Conservation (phyloP, 495 filamentous ascomycete genomes). For the Aspergillus carlsbadensis region DNA sequence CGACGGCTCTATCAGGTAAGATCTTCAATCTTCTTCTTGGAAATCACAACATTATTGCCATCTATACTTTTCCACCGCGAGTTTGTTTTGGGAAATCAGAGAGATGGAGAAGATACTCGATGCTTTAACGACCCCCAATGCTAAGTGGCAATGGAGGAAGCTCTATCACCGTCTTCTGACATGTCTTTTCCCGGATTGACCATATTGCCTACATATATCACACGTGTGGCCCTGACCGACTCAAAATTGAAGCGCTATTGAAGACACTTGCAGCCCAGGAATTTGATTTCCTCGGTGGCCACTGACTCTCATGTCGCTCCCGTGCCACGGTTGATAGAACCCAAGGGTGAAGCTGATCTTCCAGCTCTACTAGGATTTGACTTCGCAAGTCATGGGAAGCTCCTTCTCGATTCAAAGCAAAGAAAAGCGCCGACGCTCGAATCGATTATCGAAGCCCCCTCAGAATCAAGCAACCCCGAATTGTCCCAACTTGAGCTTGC, state of each 20-base stretch:
- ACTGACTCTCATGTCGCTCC: not conserved
- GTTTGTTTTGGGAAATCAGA: not conserved
- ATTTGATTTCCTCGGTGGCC: not conserved
- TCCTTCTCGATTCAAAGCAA: constrained; percentile 34
- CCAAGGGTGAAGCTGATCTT: constrained; percentile 17
- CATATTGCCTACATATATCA: not conserved
- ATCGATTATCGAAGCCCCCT: constrained; percentile 46
- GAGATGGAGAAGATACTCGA: not conserved
- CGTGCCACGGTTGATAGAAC: constrained; percentile 1
- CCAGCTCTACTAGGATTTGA: constrained; percentile 7
- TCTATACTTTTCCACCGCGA: not conserved
- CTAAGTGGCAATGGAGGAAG: not conserved
- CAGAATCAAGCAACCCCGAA: constrained; percentile 25
- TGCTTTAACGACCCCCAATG: not conserved
- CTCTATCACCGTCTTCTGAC: not conserved
- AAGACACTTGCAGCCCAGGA: not conserved
- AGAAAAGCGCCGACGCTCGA: constrained; percentile 38
- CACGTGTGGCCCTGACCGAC: constrained; percentile 1
- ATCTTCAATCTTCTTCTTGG: not conserved
- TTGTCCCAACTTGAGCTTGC: constrained; percentile 11
- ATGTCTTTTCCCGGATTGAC: not conserved
- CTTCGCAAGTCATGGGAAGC: constrained; percentile 36
- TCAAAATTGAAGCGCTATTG: not conserved
- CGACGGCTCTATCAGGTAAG: constrained; percentile 1
- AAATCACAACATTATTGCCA: not conserved